Evolutionary conservation across 2,329 filamentous ascomycete species (phyloP).

Genomic region (Esteya vermicola): DNA sequence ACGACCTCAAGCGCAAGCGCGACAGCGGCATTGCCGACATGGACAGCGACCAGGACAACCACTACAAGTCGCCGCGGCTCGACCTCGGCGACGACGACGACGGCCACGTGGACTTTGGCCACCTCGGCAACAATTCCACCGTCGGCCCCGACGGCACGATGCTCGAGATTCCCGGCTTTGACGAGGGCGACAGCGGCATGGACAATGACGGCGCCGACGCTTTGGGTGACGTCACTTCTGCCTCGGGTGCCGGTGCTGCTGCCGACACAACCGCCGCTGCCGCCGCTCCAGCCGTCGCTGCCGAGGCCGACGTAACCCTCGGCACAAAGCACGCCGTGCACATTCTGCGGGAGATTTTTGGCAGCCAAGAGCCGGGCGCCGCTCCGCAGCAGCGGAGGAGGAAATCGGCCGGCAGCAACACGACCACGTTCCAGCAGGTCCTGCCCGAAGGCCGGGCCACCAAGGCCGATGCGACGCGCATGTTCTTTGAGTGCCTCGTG

Average conservation of each 20-base stretch:
- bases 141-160: conserved; percentile 46
- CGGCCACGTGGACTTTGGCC: conserved; percentile 29
- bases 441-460: conserved; percentile 69
- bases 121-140: conserved; percentile 34
- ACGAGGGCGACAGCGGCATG: conserved; percentile 21
- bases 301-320: conserved; percentile 70
- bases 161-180: conserved; percentile 42
- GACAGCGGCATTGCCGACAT: conserved; percentile 76
- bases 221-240: too few species aligned
- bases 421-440: conserved; percentile 78
- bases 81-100: conserved; percentile 57
- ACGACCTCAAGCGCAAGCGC: conserved; percentile 84
- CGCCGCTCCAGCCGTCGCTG: conserved; percentile 64
- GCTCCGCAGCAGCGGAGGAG: conserved; percentile 18
- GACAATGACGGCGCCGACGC: conserved; percentile 10
- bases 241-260: conserved; percentile 17
- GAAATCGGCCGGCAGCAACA: conserved; percentile 53
- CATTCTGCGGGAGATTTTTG: conserved; percentile 78
- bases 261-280: conserved; percentile 39
- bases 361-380: conserved; percentile 53
- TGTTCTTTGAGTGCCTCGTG: conserved; percentile 97
- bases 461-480: conserved; percentile 89
- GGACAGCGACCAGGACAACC: conserved; percentile 49
- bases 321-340: conserved; percentile 95
- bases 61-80: conserved; percentile 54